Evolutionary conservation across 768 basidiomycete species (phyloP), one percentile per base, ranked within the genome.

Genomic region (Collybiopsis confluens): DNA sequence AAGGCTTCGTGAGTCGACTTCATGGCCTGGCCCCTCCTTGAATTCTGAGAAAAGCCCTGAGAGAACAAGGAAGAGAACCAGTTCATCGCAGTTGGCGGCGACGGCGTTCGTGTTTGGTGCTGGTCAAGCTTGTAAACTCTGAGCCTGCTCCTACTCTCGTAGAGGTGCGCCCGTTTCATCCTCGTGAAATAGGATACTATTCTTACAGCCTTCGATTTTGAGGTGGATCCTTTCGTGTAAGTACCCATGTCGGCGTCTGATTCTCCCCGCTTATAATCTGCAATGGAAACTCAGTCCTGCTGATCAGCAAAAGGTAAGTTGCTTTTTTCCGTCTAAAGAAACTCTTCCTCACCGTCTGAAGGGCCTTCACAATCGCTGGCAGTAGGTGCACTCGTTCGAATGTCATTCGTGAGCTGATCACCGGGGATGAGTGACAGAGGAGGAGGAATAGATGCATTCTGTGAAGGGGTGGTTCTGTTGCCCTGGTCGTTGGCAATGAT

Each of bases 1-100:
- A 95, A 95, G 57, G 93, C 92, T 66, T 94, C 92, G 64, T 88
- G 82, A 5, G 92, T 94, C 15, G 82, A 83, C 28, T 81, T 82
- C 59, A 93, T 80, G 26, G 88, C 82, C 67, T 86, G 84, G 52
- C 80, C 78, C 65, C 77, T 78, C 54, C 82, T 71, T 30, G 75
- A 62, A 57, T 74, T 76, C 62, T 79, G 75, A 23, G 74, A 64
- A 45, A 67, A 68, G 58, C 79, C 75, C 49, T 75, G 65, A 20
- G 79, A 74, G 69, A 90, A 90, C 53, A 88, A 72, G 59, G 82
- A 81, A 26, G 77, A 70, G 45, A 90, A 71, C 88, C 88, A 90
- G 70, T 83, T 82, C 88, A 90, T 90, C 54, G 52, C 42, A 56
- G 46, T 46, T 33, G 35, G 54, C 28, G 43, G 15, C 30, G 24